Evolutionary conservation across 257 asterid genomes (phyloP).

Genomic region (Solanum virginianum): DNA sequence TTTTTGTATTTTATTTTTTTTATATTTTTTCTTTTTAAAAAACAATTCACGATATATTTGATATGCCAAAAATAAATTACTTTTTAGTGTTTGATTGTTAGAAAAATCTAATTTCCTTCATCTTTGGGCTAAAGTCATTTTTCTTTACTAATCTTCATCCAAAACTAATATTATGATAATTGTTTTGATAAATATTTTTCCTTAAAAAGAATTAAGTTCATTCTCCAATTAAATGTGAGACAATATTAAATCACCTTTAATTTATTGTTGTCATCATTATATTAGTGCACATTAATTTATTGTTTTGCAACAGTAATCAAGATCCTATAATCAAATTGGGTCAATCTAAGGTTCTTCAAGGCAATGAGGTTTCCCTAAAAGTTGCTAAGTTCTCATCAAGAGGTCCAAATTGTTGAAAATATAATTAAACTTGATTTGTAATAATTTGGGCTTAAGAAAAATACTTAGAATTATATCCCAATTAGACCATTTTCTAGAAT

Average conservation of each 20-base stretch:
- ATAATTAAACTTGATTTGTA: no score
- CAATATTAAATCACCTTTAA: neutral
- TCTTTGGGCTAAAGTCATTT: neutral
- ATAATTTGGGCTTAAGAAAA: no score
- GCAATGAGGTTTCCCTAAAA: neutral
- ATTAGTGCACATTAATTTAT: neutral
- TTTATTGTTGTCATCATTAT: neutral
- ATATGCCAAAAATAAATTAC: neutral
- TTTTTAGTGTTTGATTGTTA: neutral
- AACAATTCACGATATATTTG: no score
- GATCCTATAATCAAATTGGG: neutral
- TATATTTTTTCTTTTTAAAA: no score
- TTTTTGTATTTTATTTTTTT: no score
- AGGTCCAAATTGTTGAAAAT: neutral
- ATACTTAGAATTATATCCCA: no score
- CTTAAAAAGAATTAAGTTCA: neutral
- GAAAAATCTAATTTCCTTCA: neutral
- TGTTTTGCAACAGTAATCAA: neutral
- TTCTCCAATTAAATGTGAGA: neutral
- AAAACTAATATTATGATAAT: neutral
- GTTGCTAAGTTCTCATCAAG: neutral
- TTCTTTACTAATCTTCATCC: neutral
- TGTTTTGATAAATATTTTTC: neutral
- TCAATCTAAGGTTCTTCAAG: neutral
- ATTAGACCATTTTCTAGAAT: no score